Evolutionary conservation across 495 filamentous ascomycete species (phyloP).

Genomic region (Coniosporium apollinis): DNA sequence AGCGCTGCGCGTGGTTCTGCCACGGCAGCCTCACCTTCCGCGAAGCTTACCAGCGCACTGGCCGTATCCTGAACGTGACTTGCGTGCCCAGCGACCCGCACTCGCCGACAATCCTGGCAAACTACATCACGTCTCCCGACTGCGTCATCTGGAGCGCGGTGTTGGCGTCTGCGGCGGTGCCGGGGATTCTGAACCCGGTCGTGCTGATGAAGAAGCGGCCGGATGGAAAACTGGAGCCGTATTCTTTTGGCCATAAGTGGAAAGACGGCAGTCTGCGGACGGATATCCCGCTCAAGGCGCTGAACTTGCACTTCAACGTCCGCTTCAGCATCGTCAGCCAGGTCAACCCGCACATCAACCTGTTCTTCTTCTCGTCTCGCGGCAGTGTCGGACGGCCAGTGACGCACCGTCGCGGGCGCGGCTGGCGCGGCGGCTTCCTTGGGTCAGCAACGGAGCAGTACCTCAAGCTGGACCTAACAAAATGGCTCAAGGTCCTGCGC

Average conservation of each 20-base stretch:
- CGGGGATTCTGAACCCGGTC: constrained; percentile 88
- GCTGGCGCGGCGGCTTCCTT: constrained; percentile 90
- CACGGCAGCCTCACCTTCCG: constrained; percentile 81
- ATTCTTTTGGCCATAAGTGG: constrained; percentile 95
- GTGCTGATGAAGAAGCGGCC: constrained; percentile 88
- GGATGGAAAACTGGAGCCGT: constrained; percentile 59
- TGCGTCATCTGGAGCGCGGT: constrained; percentile 98
- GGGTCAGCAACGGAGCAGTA: constrained; percentile 87
- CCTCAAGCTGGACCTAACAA: constrained; percentile 84
- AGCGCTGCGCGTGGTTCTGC: constrained; percentile 71
- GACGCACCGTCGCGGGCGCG: constrained; percentile 80
- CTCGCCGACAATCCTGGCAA: constrained; percentile 75
- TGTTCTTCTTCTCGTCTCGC: constrained; percentile 94
- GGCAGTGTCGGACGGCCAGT: constrained; percentile 85
- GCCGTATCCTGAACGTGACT: constrained; percentile 83
- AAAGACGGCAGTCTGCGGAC: constrained; percentile 89
- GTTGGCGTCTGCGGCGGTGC: constrained; percentile 86
- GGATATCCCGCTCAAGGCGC: constrained; percentile 82
- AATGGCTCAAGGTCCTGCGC: constrained; percentile 88
- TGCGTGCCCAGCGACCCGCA: constrained; percentile 97
- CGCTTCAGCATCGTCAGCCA: constrained; percentile 93
- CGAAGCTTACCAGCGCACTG: constrained; percentile 88
- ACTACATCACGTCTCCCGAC: constrained; percentile 86
- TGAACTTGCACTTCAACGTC: constrained; percentile 95
- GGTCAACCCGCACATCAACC: constrained; percentile 92